Evolutionary conservation across 768 basidiomycete genomes (phyloP).

Genomic region (Leccinum obscurum): DNA sequence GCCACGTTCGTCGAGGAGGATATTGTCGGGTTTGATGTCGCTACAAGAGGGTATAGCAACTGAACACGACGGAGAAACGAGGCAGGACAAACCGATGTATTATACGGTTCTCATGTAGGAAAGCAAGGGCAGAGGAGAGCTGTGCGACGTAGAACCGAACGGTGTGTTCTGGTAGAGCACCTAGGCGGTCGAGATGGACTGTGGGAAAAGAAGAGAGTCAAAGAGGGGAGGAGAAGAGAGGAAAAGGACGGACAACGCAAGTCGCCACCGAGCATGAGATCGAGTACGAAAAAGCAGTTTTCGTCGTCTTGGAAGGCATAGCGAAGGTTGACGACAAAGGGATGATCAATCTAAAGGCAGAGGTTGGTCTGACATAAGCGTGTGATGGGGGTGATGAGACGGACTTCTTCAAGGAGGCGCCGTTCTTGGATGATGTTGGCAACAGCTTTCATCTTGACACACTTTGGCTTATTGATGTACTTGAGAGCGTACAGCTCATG

Average conservation of each 20-base stretch:
- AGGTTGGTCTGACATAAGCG: neutral
- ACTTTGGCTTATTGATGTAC: slow-evolving; percentile 98
- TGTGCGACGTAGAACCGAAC: slow-evolving; percentile 91
- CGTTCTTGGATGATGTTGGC: slow-evolving; percentile 97
- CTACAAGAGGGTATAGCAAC: slow-evolving; percentile 39
- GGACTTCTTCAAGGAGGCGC: slow-evolving; percentile 90
- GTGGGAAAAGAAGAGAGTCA: slow-evolving; percentile 2
- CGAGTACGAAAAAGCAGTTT: slow-evolving; percentile 97
- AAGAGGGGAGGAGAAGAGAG: neutral
- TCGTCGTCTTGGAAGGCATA: slow-evolving; percentile 99
- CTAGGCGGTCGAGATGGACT: slow-evolving; percentile 90
- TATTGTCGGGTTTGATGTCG: slow-evolving; percentile 97
- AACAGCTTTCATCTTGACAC: slow-evolving; percentile 98
- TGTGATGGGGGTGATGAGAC: slow-evolving; percentile 11
- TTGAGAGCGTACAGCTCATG: slow-evolving; percentile 96
- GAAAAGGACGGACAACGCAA: slow-evolving; percentile 68
- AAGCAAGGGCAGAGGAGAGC: slow-evolving; percentile 83
- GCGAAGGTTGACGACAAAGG: slow-evolving; percentile 91
- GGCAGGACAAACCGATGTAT: slow-evolving; percentile 82
- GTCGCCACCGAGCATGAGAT: slow-evolving; percentile 96
- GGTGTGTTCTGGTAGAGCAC: slow-evolving; percentile 68
- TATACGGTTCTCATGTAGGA: slow-evolving; percentile 89
- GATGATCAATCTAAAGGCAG: slow-evolving; percentile 80
- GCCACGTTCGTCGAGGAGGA: slow-evolving; percentile 91
- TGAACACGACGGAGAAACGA: too few relatives aligned